Percentiles rank a stretch among this genome's conserved stretches.
phyloP scores from a whole-genome alignment of 306 rosid genomes.

The Glycyrrhiza uralensis region DNA sequence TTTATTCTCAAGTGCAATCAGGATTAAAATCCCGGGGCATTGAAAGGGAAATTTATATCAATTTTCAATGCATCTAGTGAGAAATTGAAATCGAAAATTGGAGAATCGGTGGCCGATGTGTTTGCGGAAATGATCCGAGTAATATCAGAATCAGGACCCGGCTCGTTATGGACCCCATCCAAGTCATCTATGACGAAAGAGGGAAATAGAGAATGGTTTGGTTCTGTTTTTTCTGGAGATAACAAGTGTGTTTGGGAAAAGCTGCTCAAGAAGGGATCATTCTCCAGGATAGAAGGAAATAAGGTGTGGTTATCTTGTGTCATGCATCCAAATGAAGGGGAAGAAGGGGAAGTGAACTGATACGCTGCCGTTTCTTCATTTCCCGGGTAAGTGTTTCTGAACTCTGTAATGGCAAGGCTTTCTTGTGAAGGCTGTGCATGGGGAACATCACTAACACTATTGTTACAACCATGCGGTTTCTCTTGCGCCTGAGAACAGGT shows the following conservation, averaged over 20 bases:
- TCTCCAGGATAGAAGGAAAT: conserved; percentile 32
- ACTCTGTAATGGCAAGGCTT: not conserved
- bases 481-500: conserved; percentile 69
- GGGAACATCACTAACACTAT: not conserved
- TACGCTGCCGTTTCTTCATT: conserved; percentile 32
- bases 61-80: conserved; percentile 43
- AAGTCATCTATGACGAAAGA: conserved; percentile 38
- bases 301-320: conserved; percentile 26
- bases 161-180: conserved; percentile 20
- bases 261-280: conserved; percentile 32
- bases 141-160: conserved; percentile 39
- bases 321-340: conserved; percentile 44
- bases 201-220: conserved; percentile 30
- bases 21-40: conserved; percentile 41
- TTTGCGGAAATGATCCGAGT: conserved; percentile 52
- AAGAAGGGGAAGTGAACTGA: conserved; percentile 53
- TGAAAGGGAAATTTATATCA: conserved; percentile 53
- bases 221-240: conserved; percentile 41
- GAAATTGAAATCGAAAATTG: conserved; percentile 63
- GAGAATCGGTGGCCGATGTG: conserved; percentile 56
- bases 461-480: conserved; percentile 19
- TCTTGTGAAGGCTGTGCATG: conserved; percentile 27
- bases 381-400: conserved; percentile 26
- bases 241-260: conserved; percentile 37
- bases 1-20: not conserved